phyloP scores from a whole-genome alignment of 169 alveolate genomes.

The Ichthyophthirius multifiliis region DNA sequence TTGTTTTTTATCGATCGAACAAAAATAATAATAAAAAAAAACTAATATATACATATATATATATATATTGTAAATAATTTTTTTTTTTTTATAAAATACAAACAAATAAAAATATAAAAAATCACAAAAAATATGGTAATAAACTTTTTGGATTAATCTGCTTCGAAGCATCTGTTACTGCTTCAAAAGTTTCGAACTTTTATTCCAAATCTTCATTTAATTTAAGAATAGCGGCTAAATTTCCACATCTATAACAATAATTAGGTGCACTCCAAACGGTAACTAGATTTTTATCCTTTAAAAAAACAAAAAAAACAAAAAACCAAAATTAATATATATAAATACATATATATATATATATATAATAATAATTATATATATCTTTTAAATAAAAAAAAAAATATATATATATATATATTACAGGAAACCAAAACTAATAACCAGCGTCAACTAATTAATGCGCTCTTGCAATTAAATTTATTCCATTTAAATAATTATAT shows the following conservation, averaged over 20 bases:
- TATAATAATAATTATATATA: too few relatives aligned
- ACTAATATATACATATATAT: too few relatives aligned
- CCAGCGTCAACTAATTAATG: constrained; percentile 81
- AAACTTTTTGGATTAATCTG: background rate
- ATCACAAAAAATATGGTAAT: constrained; percentile 7
- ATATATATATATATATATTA: background rate
- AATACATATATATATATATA: too few relatives aligned
- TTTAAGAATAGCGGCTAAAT: constrained; percentile 50
- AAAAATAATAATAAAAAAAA: too few relatives aligned
- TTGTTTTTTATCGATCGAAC: too few relatives aligned
- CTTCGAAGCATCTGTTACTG: constrained; percentile 55
- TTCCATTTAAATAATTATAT: constrained; percentile 70
- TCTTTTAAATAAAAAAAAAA: too few relatives aligned
- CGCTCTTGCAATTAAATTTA: constrained; percentile 70
- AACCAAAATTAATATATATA: too few relatives aligned
- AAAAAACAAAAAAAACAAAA: background rate
- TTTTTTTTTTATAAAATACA: too few relatives aligned
- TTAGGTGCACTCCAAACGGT: constrained; percentile 78
- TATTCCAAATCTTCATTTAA: constrained; percentile 52
- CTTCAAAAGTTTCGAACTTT: constrained; percentile 57
- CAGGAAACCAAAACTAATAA: constrained; percentile 75
- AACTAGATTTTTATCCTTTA: constrained; percentile 32
- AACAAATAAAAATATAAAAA: too few relatives aligned
- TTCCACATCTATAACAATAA: constrained; percentile 69
- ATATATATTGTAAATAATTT: too few relatives aligned